Evolutionary conservation across 768 basidiomycete genomes (phyloP).

Genomic region (Serendipita indica): DNA sequence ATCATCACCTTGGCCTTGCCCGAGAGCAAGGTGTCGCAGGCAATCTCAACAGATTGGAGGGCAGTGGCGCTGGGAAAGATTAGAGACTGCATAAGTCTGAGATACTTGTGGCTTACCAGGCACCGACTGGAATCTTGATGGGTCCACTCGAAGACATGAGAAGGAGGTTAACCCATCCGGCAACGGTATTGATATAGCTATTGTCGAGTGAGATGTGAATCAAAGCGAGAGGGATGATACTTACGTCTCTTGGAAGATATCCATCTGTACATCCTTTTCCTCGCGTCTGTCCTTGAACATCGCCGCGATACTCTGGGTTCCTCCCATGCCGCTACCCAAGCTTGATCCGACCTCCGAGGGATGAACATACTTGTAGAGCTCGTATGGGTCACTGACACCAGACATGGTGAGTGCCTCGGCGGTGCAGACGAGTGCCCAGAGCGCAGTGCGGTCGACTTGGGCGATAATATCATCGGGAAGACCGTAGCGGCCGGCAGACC

Average conservation of each 20-base stretch:
- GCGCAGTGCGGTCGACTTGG: constrained; percentile 80
- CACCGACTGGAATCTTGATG: constrained; percentile 97
- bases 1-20: constrained; percentile 99
- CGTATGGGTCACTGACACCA: constrained; percentile 95
- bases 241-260: constrained; percentile 94
- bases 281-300: constrained; percentile 99
- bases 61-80: constrained; percentile 63
- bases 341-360: constrained; percentile 92
- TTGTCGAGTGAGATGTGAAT: constrained; percentile 9
- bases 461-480: constrained; percentile 93
- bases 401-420: constrained; percentile 95
- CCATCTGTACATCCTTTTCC: constrained; percentile 96
- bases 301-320: constrained; percentile 71
- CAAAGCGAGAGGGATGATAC: constrained; percentile 21
- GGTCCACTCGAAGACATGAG: constrained; percentile 93
- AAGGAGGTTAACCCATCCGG: constrained; percentile 93
- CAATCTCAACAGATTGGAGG: constrained; percentile 94
- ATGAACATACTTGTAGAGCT: constrained; percentile 92
- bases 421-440: constrained; percentile 90
- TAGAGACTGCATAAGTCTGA: constrained; percentile 10
- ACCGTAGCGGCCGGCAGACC: constrained; percentile 92
- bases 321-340: constrained; percentile 96
- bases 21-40: constrained; percentile 84
- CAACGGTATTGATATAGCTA: constrained; percentile 98
- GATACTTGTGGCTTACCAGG: constrained; percentile 69